These are phyloP conservation scores for Zygosaccharomyces pseudobailii DNA, from an alignment of 1,139 yeast genomes.

Conservation along the genomic window DNA sequence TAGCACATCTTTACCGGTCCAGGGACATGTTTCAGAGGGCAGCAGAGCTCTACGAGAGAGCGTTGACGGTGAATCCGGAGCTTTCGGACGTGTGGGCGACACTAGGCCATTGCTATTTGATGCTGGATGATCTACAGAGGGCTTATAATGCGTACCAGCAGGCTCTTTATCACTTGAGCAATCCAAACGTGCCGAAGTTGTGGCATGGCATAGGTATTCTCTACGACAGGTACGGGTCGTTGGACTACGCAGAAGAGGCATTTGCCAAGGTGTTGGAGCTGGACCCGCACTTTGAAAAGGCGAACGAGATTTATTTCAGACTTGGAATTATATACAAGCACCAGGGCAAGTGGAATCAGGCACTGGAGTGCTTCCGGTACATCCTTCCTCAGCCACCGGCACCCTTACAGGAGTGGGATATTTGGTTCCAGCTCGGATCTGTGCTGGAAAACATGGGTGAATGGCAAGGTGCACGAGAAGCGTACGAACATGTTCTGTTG, in stretches of 20 bases:
- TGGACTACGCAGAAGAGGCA: conserved; percentile 97
- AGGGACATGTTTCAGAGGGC: conserved; percentile 90
- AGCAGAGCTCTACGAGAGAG: conserved; percentile 87
- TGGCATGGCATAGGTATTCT: conserved; percentile 99
- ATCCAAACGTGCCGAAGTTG: conserved; percentile 91
- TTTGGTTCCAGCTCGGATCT: conserved; percentile 97
- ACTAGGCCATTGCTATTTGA: conserved; percentile 91
- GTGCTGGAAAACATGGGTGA: conserved; percentile 93
- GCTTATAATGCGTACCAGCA: conserved; percentile 97
- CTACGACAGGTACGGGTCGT: conserved; percentile 90
- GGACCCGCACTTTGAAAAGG: conserved; percentile 94
- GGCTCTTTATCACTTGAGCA: conserved; percentile 83
- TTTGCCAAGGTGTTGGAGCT: conserved; percentile 91
- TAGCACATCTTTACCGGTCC: conserved; percentile 85
- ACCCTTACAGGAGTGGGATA: conserved; percentile 93
- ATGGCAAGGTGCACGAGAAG: conserved; percentile 87
- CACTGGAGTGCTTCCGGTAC: conserved; percentile 90
- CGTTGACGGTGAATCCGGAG: conserved; percentile 74
- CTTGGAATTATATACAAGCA: conserved; percentile 96
- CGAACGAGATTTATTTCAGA: conserved; percentile 92
- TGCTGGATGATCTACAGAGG: conserved; percentile 92
- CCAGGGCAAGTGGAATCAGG: conserved; percentile 80
- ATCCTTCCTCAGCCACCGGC: conserved; percentile 88
- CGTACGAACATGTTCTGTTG: conserved; percentile 85
- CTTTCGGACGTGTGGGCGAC: conserved; percentile 98